Conservation (phyloP, 495 filamentous ascomycete genomes). For the Mytilinidion resinicola region DNA sequence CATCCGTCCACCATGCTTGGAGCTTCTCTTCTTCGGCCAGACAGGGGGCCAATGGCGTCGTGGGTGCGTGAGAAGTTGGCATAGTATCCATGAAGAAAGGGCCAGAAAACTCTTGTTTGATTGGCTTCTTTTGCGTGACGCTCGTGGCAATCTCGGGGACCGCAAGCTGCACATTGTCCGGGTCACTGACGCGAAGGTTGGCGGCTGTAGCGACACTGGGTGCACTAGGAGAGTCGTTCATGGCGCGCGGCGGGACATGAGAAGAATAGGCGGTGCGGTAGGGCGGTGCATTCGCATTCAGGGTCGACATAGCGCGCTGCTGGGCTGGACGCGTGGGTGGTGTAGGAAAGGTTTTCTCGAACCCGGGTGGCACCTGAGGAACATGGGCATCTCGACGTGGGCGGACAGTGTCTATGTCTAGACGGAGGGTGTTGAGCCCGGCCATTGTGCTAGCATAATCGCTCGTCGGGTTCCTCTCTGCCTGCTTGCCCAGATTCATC, state of each 20-base stretch:
- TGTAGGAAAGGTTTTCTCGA: background rate
- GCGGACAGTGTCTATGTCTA: background rate
- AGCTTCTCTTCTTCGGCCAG: conserved; percentile 19
- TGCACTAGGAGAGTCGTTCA: background rate
- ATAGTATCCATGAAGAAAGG: conserved; percentile 29
- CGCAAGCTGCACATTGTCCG: conserved; percentile 7
- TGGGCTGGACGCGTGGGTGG: conserved; percentile 9
- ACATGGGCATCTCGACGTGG: too few species aligned
- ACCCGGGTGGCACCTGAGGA: conserved; percentile 6
- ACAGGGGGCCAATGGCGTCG: conserved; percentile 2
- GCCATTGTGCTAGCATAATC: too few species aligned
- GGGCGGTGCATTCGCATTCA: conserved; percentile 19
- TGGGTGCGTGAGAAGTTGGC: conserved; percentile 14
- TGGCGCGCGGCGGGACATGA: background rate
- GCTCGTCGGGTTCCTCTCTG: background rate
- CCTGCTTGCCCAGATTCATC: conserved; percentile 1
- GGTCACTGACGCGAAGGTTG: conserved; percentile 18
- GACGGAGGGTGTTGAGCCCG: background rate
- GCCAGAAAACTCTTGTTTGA: conserved; percentile 26
- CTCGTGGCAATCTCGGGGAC: conserved; percentile 12
- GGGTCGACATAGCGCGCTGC: conserved; percentile 6
- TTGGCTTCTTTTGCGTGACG: conserved; percentile 13
- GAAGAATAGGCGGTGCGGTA: background rate
- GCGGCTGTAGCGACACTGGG: background rate
- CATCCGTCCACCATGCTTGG: conserved; percentile 30